These are phyloP conservation scores for Leishmania lainsoni DNA, from an alignment of 208 protist genomes.

Conservation along the genomic window DNA sequence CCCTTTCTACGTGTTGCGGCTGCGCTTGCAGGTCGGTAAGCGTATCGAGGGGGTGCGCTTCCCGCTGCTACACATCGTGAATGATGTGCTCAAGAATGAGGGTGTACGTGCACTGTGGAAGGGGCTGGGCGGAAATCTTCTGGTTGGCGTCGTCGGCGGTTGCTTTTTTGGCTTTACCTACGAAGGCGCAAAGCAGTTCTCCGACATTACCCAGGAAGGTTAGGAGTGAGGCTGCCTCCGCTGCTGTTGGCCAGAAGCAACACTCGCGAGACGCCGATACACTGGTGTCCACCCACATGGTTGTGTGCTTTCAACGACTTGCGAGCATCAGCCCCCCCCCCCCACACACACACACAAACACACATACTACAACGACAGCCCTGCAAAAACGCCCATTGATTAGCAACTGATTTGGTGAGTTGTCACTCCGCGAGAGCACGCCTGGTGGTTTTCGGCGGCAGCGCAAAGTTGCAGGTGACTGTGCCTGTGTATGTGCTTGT, in stretches of 20 bases:
- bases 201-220: slow-evolving; percentile 46
- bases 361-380: background rate
- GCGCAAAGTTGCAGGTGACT: background rate
- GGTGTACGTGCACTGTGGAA: slow-evolving; percentile 69
- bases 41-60: slow-evolving; percentile 41
- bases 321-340: background rate
- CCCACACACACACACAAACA: too few relatives aligned
- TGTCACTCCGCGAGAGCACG: background rate
- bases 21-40: slow-evolving; percentile 67
- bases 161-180: slow-evolving; percentile 81
- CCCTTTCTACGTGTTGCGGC: slow-evolving; percentile 79
- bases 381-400: background rate
- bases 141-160: slow-evolving; percentile 64
- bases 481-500: slow-evolving; percentile 2
- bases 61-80: slow-evolving; percentile 46
- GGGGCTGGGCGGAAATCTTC: slow-evolving; percentile 68
- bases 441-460: background rate
- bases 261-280: background rate
- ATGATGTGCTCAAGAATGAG: slow-evolving; percentile 56
- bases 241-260: background rate
- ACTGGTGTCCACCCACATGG: background rate
- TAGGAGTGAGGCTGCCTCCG: background rate
- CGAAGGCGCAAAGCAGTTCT: slow-evolving; percentile 80
- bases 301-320: background rate
- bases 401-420: background rate